A percentile compares a stretch with the other conserved stretches of the same genome.
These are phyloP conservation scores for Heteromeles arbutifolia DNA, from an alignment of 306 rosid genomes.

Conservation along the genomic window DNA sequence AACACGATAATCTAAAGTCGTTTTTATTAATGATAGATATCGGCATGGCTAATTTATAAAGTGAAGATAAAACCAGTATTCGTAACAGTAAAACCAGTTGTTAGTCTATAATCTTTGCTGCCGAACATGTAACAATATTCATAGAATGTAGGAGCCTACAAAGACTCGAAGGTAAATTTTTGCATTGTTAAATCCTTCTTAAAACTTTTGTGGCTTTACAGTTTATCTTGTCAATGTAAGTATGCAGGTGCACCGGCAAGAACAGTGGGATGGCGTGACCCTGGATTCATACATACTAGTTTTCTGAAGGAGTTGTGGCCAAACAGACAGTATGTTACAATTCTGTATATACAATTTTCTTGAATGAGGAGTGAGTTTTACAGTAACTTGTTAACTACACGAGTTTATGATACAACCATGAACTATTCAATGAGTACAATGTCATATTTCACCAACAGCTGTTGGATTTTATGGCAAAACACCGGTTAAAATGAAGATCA, in stretches of 20 bases:
- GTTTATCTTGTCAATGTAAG: neutral
- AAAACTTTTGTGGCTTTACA: neutral
- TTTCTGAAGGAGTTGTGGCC: conserved; percentile 90
- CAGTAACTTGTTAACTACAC: neutral
- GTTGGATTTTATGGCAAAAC: neutral
- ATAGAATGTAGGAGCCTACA: neutral
- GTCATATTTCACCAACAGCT: neutral
- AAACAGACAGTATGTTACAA: conserved; percentile 40
- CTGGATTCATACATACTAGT: conserved; percentile 80
- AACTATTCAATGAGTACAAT: neutral
- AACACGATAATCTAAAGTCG: neutral
- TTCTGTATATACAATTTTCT: neutral
- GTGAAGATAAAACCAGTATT: neutral
- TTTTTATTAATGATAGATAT: neutral
- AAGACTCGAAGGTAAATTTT: neutral
- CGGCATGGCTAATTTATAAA: neutral
- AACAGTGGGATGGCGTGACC: conserved; percentile 94
- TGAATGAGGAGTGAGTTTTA: neutral
- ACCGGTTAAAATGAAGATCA: neutral
- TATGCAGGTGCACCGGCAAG: conserved; percentile 79
- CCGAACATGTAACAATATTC: neutral
- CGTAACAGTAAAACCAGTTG: neutral
- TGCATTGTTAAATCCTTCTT: neutral
- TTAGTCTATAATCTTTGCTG: neutral
- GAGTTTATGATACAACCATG: neutral